phyloP scores from a whole-genome alignment of 345 rosid genomes.

The Lepidium africanum region DNA sequence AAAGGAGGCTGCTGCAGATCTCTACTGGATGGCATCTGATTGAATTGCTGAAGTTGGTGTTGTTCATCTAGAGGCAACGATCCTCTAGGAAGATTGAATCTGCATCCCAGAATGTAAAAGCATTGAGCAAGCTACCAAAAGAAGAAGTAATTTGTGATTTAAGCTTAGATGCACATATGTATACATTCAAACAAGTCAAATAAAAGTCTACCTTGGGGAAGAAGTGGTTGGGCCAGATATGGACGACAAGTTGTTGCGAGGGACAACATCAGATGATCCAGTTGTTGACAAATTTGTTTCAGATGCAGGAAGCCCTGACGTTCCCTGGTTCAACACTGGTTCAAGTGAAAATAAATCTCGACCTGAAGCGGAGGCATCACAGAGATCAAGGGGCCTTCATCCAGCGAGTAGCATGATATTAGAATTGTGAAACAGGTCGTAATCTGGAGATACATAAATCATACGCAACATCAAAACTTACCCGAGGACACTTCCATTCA shows the following conservation, averaged over 20 bases:
- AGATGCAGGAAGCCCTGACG: slow-evolving; percentile 46
- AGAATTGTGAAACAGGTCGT: not conserved
- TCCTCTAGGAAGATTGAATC: slow-evolving; percentile 55
- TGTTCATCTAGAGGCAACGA: slow-evolving; percentile 72
- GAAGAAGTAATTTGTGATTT: not conserved
- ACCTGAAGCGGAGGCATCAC: slow-evolving; percentile 53
- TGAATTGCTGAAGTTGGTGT: slow-evolving; percentile 59
- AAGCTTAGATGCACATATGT: not conserved
- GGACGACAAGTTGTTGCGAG: slow-evolving; percentile 44
- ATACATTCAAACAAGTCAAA: not conserved
- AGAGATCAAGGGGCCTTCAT: slow-evolving; percentile 91
- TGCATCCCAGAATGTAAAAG: slow-evolving; percentile 40
- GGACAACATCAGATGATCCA: slow-evolving; percentile 49
- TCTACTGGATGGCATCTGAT: slow-evolving; percentile 57
- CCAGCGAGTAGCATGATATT: slow-evolving; percentile 22
- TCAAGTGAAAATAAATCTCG: slow-evolving; percentile 49
- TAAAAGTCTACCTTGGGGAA: slow-evolving; percentile 20
- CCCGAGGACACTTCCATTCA: slow-evolving; percentile 60
- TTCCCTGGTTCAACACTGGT: slow-evolving; percentile 51
- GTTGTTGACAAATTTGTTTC: slow-evolving; percentile 44
- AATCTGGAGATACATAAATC: not conserved
- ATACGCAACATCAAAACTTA: slow-evolving; percentile 37
- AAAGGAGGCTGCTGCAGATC: slow-evolving; percentile 57
- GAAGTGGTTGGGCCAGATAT: slow-evolving; percentile 48
- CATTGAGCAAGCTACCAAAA: not conserved